phyloP scores from a whole-genome alignment of 345 rosid genomes.

The Eucalyptus regnans region DNA sequence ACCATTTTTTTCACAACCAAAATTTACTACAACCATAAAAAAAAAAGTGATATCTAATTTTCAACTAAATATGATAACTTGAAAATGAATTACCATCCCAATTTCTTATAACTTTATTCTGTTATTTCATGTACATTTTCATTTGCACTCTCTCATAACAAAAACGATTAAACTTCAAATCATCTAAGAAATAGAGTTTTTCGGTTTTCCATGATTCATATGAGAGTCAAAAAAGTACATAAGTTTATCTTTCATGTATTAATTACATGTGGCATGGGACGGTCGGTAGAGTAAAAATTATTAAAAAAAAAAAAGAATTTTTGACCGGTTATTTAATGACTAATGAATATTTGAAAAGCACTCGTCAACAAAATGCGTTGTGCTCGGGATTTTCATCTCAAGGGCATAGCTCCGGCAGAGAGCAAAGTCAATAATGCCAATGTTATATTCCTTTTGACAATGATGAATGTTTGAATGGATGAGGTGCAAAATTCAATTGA shows the following conservation, averaged over 20 bases:
- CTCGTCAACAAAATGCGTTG: background rate
- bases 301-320: background rate
- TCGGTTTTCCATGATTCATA: accelerated
- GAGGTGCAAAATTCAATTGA: background rate
- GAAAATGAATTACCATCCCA: background rate
- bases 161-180: accelerated
- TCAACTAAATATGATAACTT: background rate
- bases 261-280: background rate
- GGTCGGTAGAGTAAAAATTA: background rate
- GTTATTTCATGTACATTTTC: background rate
- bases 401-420: background rate
- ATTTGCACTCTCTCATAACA: background rate
- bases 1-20: background rate
- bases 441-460: background rate
- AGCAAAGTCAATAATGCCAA: background rate
- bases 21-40: background rate
- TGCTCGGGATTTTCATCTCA: background rate
- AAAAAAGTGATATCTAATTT: background rate
- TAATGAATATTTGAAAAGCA: no score
- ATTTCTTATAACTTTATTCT: background rate
- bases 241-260: background rate
- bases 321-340: background rate
- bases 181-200: background rate
- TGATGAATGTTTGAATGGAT: background rate
- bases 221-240: background rate